A percentile compares a stretch with the other conserved stretches of the same genome.
Conservation (phyloP, 208 protist species). For the Leishmania major region DNA sequence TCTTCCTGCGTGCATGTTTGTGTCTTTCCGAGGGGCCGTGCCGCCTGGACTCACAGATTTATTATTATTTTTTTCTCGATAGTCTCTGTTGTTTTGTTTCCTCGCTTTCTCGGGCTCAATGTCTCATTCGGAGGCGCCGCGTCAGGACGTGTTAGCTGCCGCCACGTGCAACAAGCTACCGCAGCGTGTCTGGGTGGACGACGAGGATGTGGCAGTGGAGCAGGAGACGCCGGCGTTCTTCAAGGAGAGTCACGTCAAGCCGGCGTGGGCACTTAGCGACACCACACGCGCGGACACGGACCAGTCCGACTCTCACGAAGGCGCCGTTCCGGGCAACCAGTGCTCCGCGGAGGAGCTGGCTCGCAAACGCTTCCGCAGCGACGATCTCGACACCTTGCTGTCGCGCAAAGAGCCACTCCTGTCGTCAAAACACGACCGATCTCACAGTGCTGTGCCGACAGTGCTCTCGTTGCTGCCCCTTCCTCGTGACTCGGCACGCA, state of each 20-base stretch:
- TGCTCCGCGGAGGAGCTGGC: conserved; percentile 16
- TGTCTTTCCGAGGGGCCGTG: neutral
- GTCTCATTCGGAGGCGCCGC: conserved; percentile 9
- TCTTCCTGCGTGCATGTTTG: neutral
- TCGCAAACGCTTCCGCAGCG: conserved; percentile 75
- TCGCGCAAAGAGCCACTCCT: conserved; percentile 80
- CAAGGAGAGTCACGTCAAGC: conserved; percentile 43
- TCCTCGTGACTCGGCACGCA: conserved; percentile 67
- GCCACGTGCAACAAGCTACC: neutral
- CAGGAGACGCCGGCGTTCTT: conserved; percentile 42
- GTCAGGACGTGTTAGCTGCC: neutral
- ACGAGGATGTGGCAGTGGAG: conserved; percentile 47
- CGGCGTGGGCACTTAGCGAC: conserved; percentile 65
- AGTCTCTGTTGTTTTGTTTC: conserved; percentile 1
- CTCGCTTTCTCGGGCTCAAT: conserved; percentile 3
- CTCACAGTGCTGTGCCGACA: conserved; percentile 40
- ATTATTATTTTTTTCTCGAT: neutral
- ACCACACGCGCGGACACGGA: conserved; percentile 16
- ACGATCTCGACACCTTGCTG: conserved; percentile 74
- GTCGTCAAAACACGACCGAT: conserved; percentile 49
- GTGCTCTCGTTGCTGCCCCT: conserved; percentile 75
- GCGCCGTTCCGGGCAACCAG: conserved; percentile 4
- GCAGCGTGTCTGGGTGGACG: conserved; percentile 67
- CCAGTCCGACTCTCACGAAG: conserved; percentile 5
- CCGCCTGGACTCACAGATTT: neutral